These are phyloP conservation scores for Leishmania lainsoni DNA, from an alignment of 208 protist genomes.

Conservation along the genomic window DNA sequence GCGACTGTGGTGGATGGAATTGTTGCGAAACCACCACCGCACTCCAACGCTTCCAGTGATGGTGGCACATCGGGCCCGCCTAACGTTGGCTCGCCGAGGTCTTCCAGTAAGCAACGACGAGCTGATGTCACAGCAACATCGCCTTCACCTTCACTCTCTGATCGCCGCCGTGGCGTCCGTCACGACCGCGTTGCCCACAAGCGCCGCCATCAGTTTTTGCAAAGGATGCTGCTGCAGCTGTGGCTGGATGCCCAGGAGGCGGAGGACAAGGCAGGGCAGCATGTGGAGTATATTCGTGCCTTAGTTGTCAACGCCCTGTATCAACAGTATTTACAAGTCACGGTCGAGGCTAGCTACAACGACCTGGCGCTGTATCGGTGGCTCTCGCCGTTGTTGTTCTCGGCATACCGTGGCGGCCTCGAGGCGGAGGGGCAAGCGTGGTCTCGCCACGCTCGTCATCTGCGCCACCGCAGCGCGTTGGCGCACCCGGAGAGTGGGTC, in stretches of 20 bases:
- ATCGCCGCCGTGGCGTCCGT: background rate
- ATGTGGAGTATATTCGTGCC: conserved; percentile 52
- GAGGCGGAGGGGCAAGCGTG: background rate
- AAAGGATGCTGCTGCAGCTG: conserved; percentile 14
- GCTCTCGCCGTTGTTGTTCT: conserved; percentile 26
- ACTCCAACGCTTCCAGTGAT: background rate
- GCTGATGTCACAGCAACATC: background rate
- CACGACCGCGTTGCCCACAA: background rate
- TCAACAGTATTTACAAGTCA: conserved; percentile 56
- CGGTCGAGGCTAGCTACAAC: conserved; percentile 42
- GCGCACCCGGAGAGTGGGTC: background rate
- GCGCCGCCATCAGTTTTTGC: background rate
- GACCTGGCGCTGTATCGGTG: conserved; percentile 55
- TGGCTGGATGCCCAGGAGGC: conserved; percentile 31
- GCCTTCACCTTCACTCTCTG: background rate
- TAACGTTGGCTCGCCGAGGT: background rate
- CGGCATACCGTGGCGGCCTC: background rate
- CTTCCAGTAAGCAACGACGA: background rate
- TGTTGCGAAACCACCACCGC: background rate
- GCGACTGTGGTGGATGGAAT: background rate
- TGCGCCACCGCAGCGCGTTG: background rate
- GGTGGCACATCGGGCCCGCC: background rate
- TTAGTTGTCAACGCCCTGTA: conserved; percentile 50
- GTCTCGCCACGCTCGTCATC: background rate
- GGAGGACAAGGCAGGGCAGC: conserved; percentile 43